These are phyloP conservation scores for Triticum timopheevii DNA, from an alignment of 176 grass and related monocot species.

Conservation along the genomic window DNA sequence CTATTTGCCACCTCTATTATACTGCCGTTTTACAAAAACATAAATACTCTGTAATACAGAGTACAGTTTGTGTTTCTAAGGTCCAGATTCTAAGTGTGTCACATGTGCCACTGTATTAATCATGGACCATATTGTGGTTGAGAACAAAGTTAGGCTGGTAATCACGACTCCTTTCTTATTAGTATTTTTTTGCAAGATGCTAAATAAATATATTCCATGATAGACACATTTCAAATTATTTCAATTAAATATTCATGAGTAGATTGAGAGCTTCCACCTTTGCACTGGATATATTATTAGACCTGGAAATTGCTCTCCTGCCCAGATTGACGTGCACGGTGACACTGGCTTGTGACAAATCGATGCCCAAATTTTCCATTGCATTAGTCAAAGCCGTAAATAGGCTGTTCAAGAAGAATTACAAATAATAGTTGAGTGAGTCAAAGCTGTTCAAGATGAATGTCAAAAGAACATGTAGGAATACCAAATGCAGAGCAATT, in stretches of 20 bases:
- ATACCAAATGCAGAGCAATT: not conserved
- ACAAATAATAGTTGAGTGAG: not conserved
- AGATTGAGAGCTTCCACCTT: constrained; percentile 34
- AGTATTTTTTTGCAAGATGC: not conserved
- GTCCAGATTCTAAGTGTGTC: not conserved
- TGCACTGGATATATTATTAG: constrained; percentile 37
- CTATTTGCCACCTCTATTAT: not conserved
- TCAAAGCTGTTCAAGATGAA: not conserved
- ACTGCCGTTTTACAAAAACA: not conserved
- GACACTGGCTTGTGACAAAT: constrained; percentile 62
- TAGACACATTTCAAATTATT: not conserved
- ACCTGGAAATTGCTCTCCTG: constrained; percentile 48
- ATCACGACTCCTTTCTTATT: not conserved
- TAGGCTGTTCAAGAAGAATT: constrained; percentile 33
- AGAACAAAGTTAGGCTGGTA: not conserved
- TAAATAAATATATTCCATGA: not conserved
- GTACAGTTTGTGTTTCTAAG: not conserved
- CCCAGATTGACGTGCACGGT: constrained; percentile 70
- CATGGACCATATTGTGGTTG: not conserved
- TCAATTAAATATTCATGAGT: not conserved
- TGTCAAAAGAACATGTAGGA: not conserved
- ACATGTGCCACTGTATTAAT: not conserved
- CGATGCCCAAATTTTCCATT: constrained; percentile 63
- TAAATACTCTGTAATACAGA: not conserved
- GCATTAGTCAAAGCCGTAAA: constrained; percentile 56